Base-by-base conservation (phyloP, 768 basidiomycete species). In the Pleurotus cornucopiae region DNA sequence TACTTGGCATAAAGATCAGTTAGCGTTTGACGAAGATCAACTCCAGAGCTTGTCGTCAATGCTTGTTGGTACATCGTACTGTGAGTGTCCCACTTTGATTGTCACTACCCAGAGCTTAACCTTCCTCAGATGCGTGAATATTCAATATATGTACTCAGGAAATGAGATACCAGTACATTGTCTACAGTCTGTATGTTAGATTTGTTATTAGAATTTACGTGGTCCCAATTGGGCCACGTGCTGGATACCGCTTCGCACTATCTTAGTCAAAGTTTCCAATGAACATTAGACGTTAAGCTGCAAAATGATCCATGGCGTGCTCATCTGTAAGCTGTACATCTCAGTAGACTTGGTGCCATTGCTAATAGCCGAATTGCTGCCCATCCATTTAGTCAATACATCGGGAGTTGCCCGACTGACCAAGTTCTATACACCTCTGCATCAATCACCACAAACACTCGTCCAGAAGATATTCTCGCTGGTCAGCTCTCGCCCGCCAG, bases 401-500 rank as follows among this genome's bases (percentile, higher is more conserved):
- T 86, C 91, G 53, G 96, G 96, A 46, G 81, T 90, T 57, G 80
- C 90, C 9, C 84, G 91, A 45, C 72, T 94, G 58, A 85, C 88
- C 63, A 94, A 94, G 71, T 96, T 94, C 77, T 95, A 92, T 73
- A 87, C 89, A 5, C 87, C 89, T 4, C 75, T 91, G 14, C 83
- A 86, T 57, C 83, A 83, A 59, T 77, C 82, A 12, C 74, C 84
- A 14, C 84, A 86, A 67, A 79, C 79, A 4, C 77, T 95, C 30
- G 82, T 96, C 49, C 83, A 89, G 61, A 89, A 89, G 76, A 98
- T 98, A 69, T 98, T 91, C 72, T 84, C 86, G 14, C 83, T 98
- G 51, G 83, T 99, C 49, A 87, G 85, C 49, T 76, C 86, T 40
- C 86, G 97, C 7, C 89, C 92, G 11, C 75, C 84, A 2, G 84